Evolutionary conservation across 768 basidiomycete species (phyloP), one percentile per base, ranked within the genome.

Genomic region (Exidia glandulosa): DNA sequence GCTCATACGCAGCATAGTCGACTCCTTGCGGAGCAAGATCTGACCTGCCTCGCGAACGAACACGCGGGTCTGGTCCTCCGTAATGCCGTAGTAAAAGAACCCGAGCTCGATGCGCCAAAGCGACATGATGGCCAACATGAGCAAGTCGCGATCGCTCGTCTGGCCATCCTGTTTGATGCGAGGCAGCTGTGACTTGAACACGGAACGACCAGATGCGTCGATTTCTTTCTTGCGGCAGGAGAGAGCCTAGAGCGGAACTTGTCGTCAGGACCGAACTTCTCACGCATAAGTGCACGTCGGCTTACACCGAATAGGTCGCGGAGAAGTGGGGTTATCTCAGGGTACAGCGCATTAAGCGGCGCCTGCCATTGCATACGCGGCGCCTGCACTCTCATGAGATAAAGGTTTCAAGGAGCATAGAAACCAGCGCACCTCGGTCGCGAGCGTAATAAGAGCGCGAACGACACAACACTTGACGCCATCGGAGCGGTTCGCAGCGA

Each of bases 381-480:
- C 19, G 41, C 41, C 41, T 45, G 41, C 41, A 45, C 9, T 6
- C 41, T 14, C 41, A 23, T 29, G 52, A 59, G 31, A 19, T 23
- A 29, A 61, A 2, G 23, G 31, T 7, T 45, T 34, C 29, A 9
- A 30, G 56, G 19, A 52, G 9, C 7, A 65, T 45, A 23, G 6
- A 25, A 27, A 27, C 7, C 25, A 19, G 30, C 72, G 59, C 65
- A 85, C 87, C 76, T 94, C 90, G 58, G 82, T 77, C 7, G 79
- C 74, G 32, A 92, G 68, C 0, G 83, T 87, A 37, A 88, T 71
- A 64, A 81, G 84, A 2, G 91, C 88, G 62, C 86, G 83, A 57
- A 93, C 76, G 2, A 80, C 91, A 61, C 83, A 82, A 10, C 86
- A 81, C 74, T 93, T 93, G 64, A 89, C 82, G 1, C 86, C 86